Evolutionary conservation across 1,284 basidiomycete genomes (phyloP).

Genomic region (Cutaneotrichosporon sp.): DNA sequence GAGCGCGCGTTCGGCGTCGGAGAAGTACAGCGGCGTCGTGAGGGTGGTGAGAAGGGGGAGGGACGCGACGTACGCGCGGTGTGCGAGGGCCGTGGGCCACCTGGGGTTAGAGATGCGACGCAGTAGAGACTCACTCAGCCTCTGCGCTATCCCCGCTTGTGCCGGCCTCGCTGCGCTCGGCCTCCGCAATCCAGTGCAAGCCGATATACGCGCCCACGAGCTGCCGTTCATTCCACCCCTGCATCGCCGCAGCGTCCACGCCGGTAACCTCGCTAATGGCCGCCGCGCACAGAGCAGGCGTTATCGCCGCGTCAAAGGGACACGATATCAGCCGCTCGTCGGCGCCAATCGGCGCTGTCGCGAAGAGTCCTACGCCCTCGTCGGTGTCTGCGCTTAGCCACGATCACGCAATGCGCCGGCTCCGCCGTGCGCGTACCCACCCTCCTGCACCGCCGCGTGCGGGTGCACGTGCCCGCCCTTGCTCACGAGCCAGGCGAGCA

Average conservation of each 20-base stretch:
- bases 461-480: slow-evolving; percentile 9
- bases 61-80: slow-evolving; percentile 59
- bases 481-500: slow-evolving; percentile 8
- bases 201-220: slow-evolving; percentile 65
- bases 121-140: slow-evolving; percentile 2
- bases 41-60: slow-evolving; percentile 59
- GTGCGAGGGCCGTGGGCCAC: slow-evolving; percentile 44
- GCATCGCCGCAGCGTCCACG: slow-evolving; percentile 20
- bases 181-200: slow-evolving; percentile 60
- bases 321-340: slow-evolving; percentile 64
- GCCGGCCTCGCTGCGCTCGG: too few relatives aligned
- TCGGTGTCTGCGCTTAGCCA: slow-evolving; percentile 23
- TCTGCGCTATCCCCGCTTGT: too few relatives aligned
- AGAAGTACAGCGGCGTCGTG: slow-evolving; percentile 72
- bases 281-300: slow-evolving; percentile 52
- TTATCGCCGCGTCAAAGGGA: slow-evolving; percentile 68
- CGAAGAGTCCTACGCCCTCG: slow-evolving; percentile 59
- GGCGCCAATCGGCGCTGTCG: slow-evolving; percentile 52
- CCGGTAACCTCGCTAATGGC: slow-evolving; percentile 50
- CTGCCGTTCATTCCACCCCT: slow-evolving; percentile 64
- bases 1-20: slow-evolving; percentile 56
- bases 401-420: too few relatives aligned
- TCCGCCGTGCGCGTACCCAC: slow-evolving; percentile 41
- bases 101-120: slow-evolving; percentile 10
- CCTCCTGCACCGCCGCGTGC: slow-evolving; percentile 16